Evolutionary conservation across 23 red algal species (phyloP), one percentile per base, ranked within the genome.

Genomic region (Gracilaria domingensis): DNA sequence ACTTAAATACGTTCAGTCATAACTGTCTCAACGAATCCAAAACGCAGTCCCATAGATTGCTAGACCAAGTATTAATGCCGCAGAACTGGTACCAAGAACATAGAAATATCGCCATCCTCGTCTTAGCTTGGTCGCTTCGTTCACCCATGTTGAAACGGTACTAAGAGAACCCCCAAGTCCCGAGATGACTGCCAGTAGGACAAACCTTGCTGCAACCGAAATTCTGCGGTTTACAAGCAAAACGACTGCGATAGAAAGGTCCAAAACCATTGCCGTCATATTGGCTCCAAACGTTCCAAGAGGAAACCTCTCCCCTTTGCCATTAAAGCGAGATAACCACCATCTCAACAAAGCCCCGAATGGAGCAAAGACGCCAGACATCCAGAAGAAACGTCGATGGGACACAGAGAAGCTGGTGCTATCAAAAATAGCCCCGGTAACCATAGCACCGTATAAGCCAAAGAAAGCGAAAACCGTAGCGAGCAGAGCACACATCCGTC

Each of bases 91-190:
- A 9, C 54, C 42, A 14, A 80, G 9, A 45, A 89, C 34, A 66
- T 89, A 79, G 28, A 89, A 4, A 66, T 89, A 89, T 45, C 86
- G 64, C 42, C 42, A 71, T 0, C 12, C 13, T 6, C 54, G 38
- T 23, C 13, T 33, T 33, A 89, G 23, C 14, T 44, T 32, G 36
- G 51, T 26, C 37, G 72, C 42, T 66, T 89, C 86, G 12, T 37
- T 45, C 33, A 89, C 55, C 86, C 86, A 89, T 4, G 86, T 89
- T 66, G 86, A 89, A 21, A 89, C 86, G 13, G 86, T 89, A 62
- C 86, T 89, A 26, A 89, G 72, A 30, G 86, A 89, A 30, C 86
- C 86, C 13, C 86, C 86, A 29, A 89, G 70, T 12, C 86, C 86
- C 8, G 86, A 40, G 54, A 89, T 66, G 0, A 79, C 24, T n/a